Conservation (phyloP, 2,329 filamentous ascomycete genomes). For the Cyclaneusma minus region DNA sequence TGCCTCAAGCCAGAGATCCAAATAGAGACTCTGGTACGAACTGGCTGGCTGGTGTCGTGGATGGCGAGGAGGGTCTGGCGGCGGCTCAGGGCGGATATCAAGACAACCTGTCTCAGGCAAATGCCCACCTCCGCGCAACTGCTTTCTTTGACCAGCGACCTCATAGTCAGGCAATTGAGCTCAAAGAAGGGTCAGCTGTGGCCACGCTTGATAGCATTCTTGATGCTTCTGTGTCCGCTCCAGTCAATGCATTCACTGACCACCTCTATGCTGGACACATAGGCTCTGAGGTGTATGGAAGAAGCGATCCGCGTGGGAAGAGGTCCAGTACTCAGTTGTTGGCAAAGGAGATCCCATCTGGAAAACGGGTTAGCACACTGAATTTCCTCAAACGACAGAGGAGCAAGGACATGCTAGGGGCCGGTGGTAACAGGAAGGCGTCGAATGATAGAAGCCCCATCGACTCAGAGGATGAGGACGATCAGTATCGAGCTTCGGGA, state of each 20-base stretch:
- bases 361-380: too few species aligned
- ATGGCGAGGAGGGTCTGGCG: constrained; percentile 10
- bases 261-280: constrained; percentile 68
- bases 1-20: constrained; percentile 37
- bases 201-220: constrained; percentile 83
- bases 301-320: too few species aligned
- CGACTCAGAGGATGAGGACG: constrained; percentile 16
- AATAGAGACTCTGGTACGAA: constrained; percentile 22
- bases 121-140: constrained; percentile 82
- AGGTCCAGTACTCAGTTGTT: too few species aligned
- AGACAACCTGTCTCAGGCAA: constrained; percentile 24
- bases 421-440: too few species aligned
- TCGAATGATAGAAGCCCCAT: too few species aligned
- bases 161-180: constrained; percentile 32
- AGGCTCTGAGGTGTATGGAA: constrained; percentile 62
- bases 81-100: constrained; percentile 10
- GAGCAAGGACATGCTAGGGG: constrained; percentile 1
- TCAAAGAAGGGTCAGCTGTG: constrained; percentile 70
- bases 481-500: constrained; percentile 12
- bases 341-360: too few species aligned
- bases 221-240: constrained; percentile 74
- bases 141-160: constrained; percentile 70
- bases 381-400: too few species aligned
- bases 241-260: constrained; percentile 82
- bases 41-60: constrained; percentile 19